Base-by-base conservation (phyloP, 2,329 filamentous ascomycete genomes). In the Exserohilum turcica region DNA sequence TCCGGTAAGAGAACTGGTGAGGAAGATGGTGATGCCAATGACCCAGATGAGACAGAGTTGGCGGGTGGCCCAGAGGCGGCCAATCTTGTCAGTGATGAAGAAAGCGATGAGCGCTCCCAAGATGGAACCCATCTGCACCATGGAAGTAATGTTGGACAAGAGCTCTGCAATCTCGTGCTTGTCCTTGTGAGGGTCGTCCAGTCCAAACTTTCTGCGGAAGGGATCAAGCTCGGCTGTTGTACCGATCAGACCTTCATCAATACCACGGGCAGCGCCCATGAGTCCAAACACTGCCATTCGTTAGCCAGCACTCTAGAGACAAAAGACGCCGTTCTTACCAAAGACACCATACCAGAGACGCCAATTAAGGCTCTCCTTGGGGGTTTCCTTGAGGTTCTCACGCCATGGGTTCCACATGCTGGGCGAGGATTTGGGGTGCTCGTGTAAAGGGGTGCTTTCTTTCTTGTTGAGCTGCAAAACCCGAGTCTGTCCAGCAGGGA, bases 91-190 rank as follows among this genome's bases (percentile, higher is more conserved):
- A 7, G 81, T 80, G 36, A 79, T 72, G 59, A 80, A 78, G 64
- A 81, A 83, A 4, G 81, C 81, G 59, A 87, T 80, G 28, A 90
- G 78, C 27, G 88, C 87, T 37, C 89, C 89, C 3, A 79, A 85
- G 27, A 92, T 88, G 19, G 84, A 89, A 19, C 89, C 89, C 64
- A 92, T 85, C 74, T 92, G 89, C 0, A 92, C 89, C 89, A 92
- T 92, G 42, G 87, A 84, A 1, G 88, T 88, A 49, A 92, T 88
- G 72, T 92, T 92, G 62, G 83, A 78, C 18, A 75, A 59, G 3
- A 72, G 63, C 31, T 76, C 68, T 3, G 73, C 74, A 9, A 61
- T 54, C 3, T 72, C 68, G 36, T 71, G 63, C 32, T 64, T 43
- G 31, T 61, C 69, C 46, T 70, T 70, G 18, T 32, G 43, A 0